These are phyloP conservation scores for Talaromyces sp. DNA, from an alignment of 2,329 filamentous ascomycete genomes.

Conservation along the genomic window DNA sequence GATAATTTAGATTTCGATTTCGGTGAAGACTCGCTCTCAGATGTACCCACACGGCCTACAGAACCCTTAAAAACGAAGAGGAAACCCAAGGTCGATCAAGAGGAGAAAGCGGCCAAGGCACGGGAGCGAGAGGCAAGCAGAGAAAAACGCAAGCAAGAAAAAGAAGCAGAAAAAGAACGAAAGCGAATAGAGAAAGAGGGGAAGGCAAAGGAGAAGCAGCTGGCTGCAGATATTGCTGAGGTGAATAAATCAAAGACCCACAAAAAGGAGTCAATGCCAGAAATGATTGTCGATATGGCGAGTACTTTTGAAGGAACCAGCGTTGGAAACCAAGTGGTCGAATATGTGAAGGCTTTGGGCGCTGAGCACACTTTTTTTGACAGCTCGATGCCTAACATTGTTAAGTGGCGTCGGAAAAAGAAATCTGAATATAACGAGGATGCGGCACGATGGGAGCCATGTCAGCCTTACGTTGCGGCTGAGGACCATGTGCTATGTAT, in stretches of 20 bases:
- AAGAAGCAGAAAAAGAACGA: conserved; percentile 39
- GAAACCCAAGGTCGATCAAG: conserved; percentile 45
- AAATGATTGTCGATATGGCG: conserved; percentile 75
- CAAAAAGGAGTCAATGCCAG: conserved; percentile 68
- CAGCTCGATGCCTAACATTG: conserved; percentile 47
- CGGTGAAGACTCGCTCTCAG: conserved; percentile 27
- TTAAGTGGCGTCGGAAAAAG: conserved; percentile 69
- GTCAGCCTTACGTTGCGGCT: conserved; percentile 44
- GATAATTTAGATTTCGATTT: conserved; percentile 24
- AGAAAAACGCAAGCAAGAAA: conserved; percentile 51
- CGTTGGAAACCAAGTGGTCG: conserved; percentile 43
- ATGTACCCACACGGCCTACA: conserved; percentile 45
- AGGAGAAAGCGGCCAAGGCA: conserved; percentile 47
- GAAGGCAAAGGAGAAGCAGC: conserved; percentile 61
- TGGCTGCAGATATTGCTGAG: conserved; percentile 63
- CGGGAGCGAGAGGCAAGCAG: conserved; percentile 51
- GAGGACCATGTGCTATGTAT: conserved; percentile 64
- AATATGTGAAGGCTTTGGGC: conserved; percentile 42
- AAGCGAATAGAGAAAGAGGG: conserved; percentile 50
- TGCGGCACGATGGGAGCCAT: conserved; percentile 63
- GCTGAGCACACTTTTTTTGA: conserved; percentile 42
- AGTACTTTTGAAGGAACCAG: conserved; percentile 50
- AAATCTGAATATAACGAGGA: conserved; percentile 61
- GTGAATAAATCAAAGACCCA: conserved; percentile 71
- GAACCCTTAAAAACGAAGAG: conserved; percentile 26